Percentiles rank a stretch among this genome's conserved stretches.
phyloP scores from a whole-genome alignment of 2,329 filamentous ascomycete genomes.

The Fusarium lyarnte region DNA sequence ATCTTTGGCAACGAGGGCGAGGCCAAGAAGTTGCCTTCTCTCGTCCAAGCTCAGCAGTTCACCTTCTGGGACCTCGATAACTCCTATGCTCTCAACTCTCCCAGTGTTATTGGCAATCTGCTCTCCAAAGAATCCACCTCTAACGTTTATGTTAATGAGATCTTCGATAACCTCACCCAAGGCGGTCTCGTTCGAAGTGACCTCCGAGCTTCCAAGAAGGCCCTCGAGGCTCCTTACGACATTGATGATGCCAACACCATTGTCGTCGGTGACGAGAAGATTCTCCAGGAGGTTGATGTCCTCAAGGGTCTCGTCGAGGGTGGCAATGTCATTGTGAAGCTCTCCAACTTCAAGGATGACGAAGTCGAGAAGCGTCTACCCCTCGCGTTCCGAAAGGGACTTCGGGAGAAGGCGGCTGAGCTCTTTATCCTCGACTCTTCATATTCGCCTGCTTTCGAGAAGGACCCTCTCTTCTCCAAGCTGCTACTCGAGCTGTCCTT shows the following conservation, averaged over 20 bases:
- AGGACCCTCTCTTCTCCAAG: conserved; percentile 70
- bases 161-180: conserved; percentile 71
- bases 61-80: conserved; percentile 92
- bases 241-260: conserved; percentile 81
- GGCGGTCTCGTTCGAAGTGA: conserved; percentile 87
- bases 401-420: conserved; percentile 75
- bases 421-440: conserved; percentile 81
- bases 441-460: conserved; percentile 72
- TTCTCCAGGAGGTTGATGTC: conserved; percentile 82
- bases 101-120: conserved; percentile 65
- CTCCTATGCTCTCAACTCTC: conserved; percentile 72
- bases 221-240: conserved; percentile 84
- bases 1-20: conserved; percentile 65
- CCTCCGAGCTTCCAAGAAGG: conserved; percentile 82
- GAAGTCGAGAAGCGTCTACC: conserved; percentile 90
- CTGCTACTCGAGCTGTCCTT: conserved; percentile 84
- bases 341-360: conserved; percentile 84
- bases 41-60: conserved; percentile 78
- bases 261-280: conserved; percentile 80
- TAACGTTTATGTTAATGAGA: conserved; percentile 70
- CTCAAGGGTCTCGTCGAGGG: conserved; percentile 74
- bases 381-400: conserved; percentile 72
- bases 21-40: conserved; percentile 51
- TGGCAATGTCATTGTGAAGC: conserved; percentile 78
- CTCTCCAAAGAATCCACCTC: conserved; percentile 77